Conservation (phyloP, 805 yeast species). For the Torulaspora gathmanii region DNA sequence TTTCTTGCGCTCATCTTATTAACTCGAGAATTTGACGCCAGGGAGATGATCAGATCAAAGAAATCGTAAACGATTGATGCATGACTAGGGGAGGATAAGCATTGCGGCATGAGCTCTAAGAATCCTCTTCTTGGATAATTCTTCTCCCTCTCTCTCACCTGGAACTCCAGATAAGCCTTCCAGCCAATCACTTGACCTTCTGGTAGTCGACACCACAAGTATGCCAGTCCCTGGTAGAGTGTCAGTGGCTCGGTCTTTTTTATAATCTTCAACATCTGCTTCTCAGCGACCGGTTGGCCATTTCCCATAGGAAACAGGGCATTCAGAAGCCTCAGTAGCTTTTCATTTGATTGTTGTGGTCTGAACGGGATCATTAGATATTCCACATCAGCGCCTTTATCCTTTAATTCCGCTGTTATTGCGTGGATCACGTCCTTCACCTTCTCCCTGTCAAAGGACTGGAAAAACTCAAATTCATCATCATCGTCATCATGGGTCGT, state of each 20-base stretch:
- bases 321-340: constrained; percentile 53
- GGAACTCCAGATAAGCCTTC: constrained; percentile 73
- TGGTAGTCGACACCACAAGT: constrained; percentile 82
- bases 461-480: constrained; percentile 36
- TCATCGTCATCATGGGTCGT: constrained; percentile 24
- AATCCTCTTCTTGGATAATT: constrained; percentile 71
- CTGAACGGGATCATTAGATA: constrained; percentile 73
- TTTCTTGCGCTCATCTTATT: constrained; percentile 78
- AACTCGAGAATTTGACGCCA: constrained; percentile 72
- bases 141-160: constrained; percentile 56
- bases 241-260: constrained; percentile 61
- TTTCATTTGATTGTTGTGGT: constrained; percentile 59
- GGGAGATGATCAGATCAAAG: constrained; percentile 69
- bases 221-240: constrained; percentile 68
- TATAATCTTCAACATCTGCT: constrained; percentile 41
- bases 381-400: constrained; percentile 66
- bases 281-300: constrained; percentile 42
- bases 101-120: constrained; percentile 75
- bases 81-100: constrained; percentile 77
- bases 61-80: constrained; percentile 87
- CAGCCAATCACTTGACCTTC: constrained; percentile 78
- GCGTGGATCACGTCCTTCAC: constrained; percentile 63
- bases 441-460: constrained; percentile 57
- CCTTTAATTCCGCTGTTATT: constrained; percentile 68
- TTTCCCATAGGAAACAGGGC: constrained; percentile 56